Evolutionary conservation across 1,139 yeast genomes (phyloP), one percentile per base, ranked within the genome.

Genomic region (Debaryomyces subglobosus): DNA sequence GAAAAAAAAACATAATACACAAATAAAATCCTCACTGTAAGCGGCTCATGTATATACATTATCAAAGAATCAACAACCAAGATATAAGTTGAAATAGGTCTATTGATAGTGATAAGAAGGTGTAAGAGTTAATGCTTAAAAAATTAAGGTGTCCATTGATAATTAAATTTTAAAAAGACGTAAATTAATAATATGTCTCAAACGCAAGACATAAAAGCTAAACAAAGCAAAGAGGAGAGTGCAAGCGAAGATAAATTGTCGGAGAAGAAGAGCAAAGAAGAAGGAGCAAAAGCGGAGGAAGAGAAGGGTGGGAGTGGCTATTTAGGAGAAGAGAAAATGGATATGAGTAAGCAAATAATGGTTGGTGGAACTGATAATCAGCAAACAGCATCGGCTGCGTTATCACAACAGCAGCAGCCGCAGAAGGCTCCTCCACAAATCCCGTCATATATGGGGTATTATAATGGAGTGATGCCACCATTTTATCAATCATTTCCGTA

Each of bases 21-120:
- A 40, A 40, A 40, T 40, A 32, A 40, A 40, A 46, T 37, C 46
- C 46, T 25, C 46, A 46, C 49, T 20, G 34, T 15, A 46, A 39
- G 46, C 49, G 49, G 49, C 46, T 43, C 44, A 42, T 18, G 25
- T 21, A 21, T 35, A 18, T 12, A 12, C 15, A 20, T 16, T 20
- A 35, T 35, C 38, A 20, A 35, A 35, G 25, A 34, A 35, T 35
- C 15, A 16, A 21, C 24, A 7, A 21, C 8, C 6, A 35, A 21
- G 4, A 21, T 6, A 20, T 34, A 34, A 21, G 25, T 12, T 23
- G 33, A 4, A 39, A 30, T 25, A 15, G n/a, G 12, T 15, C 18
- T 9, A 29, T 27, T 39, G 42, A 39, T 24, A 39, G 35, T 16
- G 38, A 35, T 12, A 35, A 20, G n/a, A 35, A 18, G 13, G 38